These are phyloP conservation scores for Debaryomycetaceae sp. DNA, from an alignment of 1,139 yeast species.

Conservation along the genomic window DNA sequence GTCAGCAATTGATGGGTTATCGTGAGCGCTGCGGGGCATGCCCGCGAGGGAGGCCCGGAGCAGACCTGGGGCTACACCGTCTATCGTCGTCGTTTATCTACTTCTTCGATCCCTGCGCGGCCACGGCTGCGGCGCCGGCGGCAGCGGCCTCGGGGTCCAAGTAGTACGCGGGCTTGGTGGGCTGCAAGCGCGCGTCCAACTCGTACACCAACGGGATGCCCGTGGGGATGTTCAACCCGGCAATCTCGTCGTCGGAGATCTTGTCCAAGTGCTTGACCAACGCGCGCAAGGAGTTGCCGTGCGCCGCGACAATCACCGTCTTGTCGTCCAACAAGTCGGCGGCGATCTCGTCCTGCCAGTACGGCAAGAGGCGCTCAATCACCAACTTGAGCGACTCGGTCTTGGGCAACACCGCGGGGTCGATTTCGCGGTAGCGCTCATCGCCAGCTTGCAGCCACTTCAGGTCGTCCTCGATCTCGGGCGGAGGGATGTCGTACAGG, in stretches of 20 bases:
- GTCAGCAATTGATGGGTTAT: too few species aligned
- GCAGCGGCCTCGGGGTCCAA: constrained; percentile 99
- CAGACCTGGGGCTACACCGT: too few species aligned
- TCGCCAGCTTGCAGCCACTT: constrained; percentile 84
- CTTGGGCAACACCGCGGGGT: constrained; percentile 82
- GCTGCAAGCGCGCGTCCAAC: constrained; percentile 82
- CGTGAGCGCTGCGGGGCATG: too few species aligned
- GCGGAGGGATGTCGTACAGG: constrained; percentile 96
- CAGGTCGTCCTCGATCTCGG: constrained; percentile 72
- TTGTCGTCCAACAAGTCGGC: constrained; percentile 79
- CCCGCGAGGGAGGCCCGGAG: too few species aligned
- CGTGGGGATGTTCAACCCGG: constrained; percentile 95
- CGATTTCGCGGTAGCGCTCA: constrained; percentile 77
- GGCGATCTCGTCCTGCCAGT: constrained; percentile 94
- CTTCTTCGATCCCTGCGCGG: constrained; percentile 79
- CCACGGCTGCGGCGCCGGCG: constrained; percentile 99
- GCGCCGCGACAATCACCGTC: constrained; percentile 93
- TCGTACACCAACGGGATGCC: constrained; percentile 98
- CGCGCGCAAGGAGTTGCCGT: constrained; percentile 98
- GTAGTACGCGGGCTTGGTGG: constrained; percentile 91
- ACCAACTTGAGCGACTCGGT: constrained; percentile 95
- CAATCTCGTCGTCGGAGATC: constrained; percentile 88
- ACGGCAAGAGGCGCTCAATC: constrained; percentile 95
- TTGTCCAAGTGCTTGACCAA: constrained; percentile 94
- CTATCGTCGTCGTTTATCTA: constrained; percentile 13